Conservation (phyloP, 1,284 basidiomycete species). For the Cutaneotrichosporon sp. region DNA sequence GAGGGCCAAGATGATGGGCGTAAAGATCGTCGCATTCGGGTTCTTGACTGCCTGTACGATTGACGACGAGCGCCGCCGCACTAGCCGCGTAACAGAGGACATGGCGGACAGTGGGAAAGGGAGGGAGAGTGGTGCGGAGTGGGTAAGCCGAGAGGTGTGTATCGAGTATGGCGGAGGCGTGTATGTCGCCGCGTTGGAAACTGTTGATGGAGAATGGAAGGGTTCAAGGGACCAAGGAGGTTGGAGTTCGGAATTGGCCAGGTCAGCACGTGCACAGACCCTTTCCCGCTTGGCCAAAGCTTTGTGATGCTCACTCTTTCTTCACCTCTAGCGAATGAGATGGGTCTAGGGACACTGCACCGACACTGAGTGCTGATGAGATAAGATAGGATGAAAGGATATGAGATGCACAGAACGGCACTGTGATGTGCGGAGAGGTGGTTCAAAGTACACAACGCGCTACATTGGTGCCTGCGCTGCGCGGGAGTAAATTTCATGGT, state of each 20-base stretch:
- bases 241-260: background rate
- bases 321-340: background rate
- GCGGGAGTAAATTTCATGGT: background rate
- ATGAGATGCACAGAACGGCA: background rate
- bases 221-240: background rate
- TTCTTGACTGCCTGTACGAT: background rate
- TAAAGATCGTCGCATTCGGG: slow-evolving; percentile 22
- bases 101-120: background rate
- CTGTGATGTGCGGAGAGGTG: background rate
- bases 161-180: background rate
- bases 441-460: background rate
- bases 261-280: background rate
- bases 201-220: background rate
- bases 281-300: background rate
- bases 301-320: background rate
- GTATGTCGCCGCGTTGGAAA: background rate
- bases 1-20: slow-evolving; percentile 41
- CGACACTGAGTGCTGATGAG: background rate
- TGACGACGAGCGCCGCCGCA: slow-evolving; percentile 4
- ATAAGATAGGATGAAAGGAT: background rate
- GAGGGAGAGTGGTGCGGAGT: background rate
- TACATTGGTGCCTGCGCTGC: background rate
- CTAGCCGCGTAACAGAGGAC: background rate
- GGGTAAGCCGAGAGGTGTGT: background rate
- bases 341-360: background rate